Conservation (phyloP, 257 asterid species). For the Echium plantagineum region DNA sequence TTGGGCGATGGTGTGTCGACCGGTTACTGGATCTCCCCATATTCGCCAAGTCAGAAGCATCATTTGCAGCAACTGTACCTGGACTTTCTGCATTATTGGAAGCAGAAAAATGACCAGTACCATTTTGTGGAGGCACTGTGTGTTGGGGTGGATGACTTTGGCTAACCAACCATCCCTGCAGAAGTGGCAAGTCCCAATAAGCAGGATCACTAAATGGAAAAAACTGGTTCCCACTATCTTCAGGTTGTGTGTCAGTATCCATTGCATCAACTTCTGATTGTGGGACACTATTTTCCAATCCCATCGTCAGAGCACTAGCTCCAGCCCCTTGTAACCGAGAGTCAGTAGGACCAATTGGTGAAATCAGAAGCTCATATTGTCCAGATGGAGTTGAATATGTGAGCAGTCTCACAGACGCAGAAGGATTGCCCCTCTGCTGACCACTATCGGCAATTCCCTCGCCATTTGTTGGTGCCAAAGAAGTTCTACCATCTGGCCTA, state of each 20-base stretch:
- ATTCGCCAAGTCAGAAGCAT: constrained; percentile 34
- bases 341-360: constrained; percentile 51
- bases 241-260: constrained; percentile 62
- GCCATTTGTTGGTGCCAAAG: constrained; percentile 34
- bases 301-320: constrained; percentile 30
- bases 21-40: constrained; percentile 64
- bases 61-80: constrained; percentile 24
- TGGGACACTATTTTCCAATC: constrained; percentile 29
- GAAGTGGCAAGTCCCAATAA: constrained; percentile 86
- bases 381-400: constrained; percentile 93
- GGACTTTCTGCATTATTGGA: constrained; percentile 34
- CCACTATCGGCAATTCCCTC: constrained; percentile 30
- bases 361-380: constrained; percentile 76
- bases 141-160: constrained; percentile 88
- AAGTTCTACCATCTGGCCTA: constrained; percentile 39
- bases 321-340: constrained; percentile 47
- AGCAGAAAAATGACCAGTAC: constrained; percentile 34
- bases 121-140: constrained; percentile 41
- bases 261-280: constrained; percentile 46
- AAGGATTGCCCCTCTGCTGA: constrained; percentile 48
- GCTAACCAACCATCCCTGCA: constrained; percentile 96
- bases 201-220: constrained; percentile 81
- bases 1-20: constrained; percentile 44
- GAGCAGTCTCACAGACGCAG: constrained; percentile 70
- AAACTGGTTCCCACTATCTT: constrained; percentile 52